These are phyloP conservation scores for Malassezia brasiliensis DNA, from an alignment of 1,284 basidiomycete genomes.

Conservation along the genomic window DNA sequence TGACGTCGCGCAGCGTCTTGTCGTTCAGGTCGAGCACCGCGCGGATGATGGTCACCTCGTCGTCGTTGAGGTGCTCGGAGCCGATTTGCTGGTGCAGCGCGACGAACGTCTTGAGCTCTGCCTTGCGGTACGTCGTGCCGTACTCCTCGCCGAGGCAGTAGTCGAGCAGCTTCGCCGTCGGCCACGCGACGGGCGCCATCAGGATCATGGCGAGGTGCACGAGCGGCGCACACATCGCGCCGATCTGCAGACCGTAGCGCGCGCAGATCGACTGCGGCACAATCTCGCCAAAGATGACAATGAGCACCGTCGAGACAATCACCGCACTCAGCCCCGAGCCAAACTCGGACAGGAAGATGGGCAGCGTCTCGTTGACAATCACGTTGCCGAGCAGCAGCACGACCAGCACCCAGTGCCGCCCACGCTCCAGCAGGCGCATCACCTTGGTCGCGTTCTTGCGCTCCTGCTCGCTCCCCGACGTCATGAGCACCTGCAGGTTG, in stretches of 20 bases:
- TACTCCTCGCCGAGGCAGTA: constrained; percentile 51
- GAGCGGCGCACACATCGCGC: constrained; percentile 75
- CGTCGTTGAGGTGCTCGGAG: constrained; percentile 70
- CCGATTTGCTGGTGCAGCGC: constrained; percentile 65
- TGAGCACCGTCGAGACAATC: constrained; percentile 41
- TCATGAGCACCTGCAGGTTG: constrained; percentile 72
- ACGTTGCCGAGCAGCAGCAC: constrained; percentile 79
- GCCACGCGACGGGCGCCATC: constrained; percentile 51
- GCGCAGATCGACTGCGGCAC: constrained; percentile 59
- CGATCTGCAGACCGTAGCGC: constrained; percentile 79
- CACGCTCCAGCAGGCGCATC: constrained; percentile 61
- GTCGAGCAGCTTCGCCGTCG: constrained; percentile 49
- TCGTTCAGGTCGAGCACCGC: constrained; percentile 47
- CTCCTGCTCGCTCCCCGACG: constrained; percentile 63
- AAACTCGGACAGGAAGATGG: constrained; percentile 46
- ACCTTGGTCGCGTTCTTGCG: constrained; percentile 50
- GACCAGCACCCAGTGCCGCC: constrained; percentile 80
- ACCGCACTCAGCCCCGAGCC: constrained; percentile 42
- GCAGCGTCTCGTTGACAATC: constrained; percentile 57
- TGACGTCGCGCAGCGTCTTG: constrained; percentile 65
- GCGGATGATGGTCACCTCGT: constrained; percentile 61
- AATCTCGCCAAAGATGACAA: constrained; percentile 52
- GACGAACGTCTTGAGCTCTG: constrained; percentile 76
- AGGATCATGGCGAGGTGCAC: constrained; percentile 50
- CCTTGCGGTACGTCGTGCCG: constrained; percentile 49